A percentile compares a stretch with the other conserved stretches of the same genome.
phyloP scores from a whole-genome alignment of 1,284 basidiomycete genomes.

The Trichosporon faecale region DNA sequence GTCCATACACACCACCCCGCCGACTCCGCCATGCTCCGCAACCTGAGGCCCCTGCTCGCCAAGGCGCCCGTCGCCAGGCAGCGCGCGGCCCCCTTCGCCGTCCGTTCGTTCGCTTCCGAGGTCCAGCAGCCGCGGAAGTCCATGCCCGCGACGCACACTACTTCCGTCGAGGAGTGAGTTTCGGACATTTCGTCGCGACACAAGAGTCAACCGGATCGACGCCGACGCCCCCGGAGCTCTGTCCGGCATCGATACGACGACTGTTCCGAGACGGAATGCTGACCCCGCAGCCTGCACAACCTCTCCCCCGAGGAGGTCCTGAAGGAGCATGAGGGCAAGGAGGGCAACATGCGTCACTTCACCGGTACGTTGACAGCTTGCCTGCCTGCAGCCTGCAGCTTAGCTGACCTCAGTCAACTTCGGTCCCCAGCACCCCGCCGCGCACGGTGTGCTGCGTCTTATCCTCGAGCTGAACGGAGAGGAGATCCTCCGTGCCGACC shows the following conservation, averaged over 20 bases:
- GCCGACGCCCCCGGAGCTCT: neutral
- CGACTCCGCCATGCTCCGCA: conserved; percentile 39
- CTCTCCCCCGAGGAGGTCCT: conserved; percentile 74
- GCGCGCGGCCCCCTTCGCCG: conserved; percentile 34
- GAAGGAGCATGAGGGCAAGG: conserved; percentile 67
- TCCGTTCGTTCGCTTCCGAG: conserved; percentile 20
- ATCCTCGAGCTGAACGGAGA: conserved; percentile 98
- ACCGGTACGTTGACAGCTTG: conserved; percentile 60
- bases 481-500: conserved; percentile 84
- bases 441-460: conserved; percentile 95
- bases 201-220: neutral
- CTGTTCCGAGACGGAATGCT: neutral
- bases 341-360: conserved; percentile 85
- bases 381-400: neutral
- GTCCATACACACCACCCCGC: conserved; percentile 18
- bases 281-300: conserved; percentile 60
- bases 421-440: conserved; percentile 96
- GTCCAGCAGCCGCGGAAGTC: conserved; percentile 54
- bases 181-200: neutral
- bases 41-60: conserved; percentile 41
- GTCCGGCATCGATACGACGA: neutral
- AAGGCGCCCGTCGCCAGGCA: conserved; percentile 30
- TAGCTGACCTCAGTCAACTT: conserved; percentile 68
- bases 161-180: conserved; percentile 52
- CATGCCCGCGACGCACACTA: conserved; percentile 58